Percentiles rank a stretch among this genome's conserved stretches.
These are phyloP conservation scores for Drosera spatulata DNA, from an alignment of 179 eudicot genomes.

Conservation along the genomic window DNA sequence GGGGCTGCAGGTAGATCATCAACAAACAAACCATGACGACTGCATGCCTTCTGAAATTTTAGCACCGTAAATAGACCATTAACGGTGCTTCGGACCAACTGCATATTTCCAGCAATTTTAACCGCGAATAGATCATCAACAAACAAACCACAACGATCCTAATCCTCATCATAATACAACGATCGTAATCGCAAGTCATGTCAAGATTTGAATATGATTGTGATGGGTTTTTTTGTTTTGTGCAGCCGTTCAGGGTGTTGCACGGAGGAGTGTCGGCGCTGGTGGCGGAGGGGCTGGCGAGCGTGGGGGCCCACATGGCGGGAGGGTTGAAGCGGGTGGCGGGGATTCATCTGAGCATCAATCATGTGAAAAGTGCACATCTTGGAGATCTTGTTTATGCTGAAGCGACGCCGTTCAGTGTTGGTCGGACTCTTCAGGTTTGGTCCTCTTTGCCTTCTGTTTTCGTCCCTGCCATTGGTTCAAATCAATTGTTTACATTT, in stretches of 20 bases:
- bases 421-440: slow-evolving; percentile 37
- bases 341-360: slow-evolving; percentile 62
- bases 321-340: slow-evolving; percentile 67
- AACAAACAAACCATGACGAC: too few species aligned
- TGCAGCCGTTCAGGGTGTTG: slow-evolving; percentile 70
- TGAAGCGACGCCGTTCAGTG: slow-evolving; percentile 24
- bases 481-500: too few species aligned
- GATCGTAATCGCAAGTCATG: not conserved
- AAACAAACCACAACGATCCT: too few species aligned
- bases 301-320: slow-evolving; percentile 75
- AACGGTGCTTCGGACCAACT: not conserved
- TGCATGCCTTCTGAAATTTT: too few species aligned
- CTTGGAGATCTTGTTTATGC: slow-evolving; percentile 33
- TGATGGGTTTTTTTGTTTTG: not conserved
- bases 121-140: not conserved
- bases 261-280: slow-evolving; percentile 83
- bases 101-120: not conserved
- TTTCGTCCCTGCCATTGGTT: too few species aligned
- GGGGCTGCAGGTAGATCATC: too few species aligned
- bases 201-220: not conserved
- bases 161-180: not conserved
- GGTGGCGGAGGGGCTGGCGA: slow-evolving; percentile 66
- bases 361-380: slow-evolving; percentile 41
- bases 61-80: too few species aligned
- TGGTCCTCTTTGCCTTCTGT: too few species aligned